A percentile compares a stretch with the other conserved stretches of the same genome.
Conservation (phyloP, 257 asterid species). For the Cordia subcordata region DNA sequence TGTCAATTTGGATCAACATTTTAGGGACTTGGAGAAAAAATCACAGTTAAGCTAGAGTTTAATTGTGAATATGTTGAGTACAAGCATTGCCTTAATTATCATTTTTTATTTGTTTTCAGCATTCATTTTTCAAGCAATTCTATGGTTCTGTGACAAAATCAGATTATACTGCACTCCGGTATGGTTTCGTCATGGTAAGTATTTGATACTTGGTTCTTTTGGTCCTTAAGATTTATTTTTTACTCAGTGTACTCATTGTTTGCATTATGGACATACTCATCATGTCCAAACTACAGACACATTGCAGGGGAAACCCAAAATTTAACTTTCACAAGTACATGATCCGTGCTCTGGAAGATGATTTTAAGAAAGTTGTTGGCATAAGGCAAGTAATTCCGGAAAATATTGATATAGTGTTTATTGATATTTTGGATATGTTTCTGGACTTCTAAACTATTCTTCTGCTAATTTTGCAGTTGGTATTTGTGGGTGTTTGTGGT, state of each 20-base stretch:
- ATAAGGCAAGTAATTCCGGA: slow-evolving; percentile 57
- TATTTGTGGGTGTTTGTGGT: slow-evolving; percentile 88
- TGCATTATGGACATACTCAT: not conserved
- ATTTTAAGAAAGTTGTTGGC: slow-evolving; percentile 91
- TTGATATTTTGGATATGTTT: not conserved
- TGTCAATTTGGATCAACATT: too few species aligned
- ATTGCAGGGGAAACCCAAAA: slow-evolving; percentile 84
- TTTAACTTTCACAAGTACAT: slow-evolving; percentile 96
- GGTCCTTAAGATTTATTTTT: slow-evolving; percentile 14
- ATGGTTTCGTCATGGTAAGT: slow-evolving; percentile 81
- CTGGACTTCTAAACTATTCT: not conserved
- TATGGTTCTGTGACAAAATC: slow-evolving; percentile 86
- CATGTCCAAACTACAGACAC: slow-evolving; percentile 46
- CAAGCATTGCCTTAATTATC: not conserved
- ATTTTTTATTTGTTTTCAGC: slow-evolving; percentile 44
- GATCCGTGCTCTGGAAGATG: slow-evolving; percentile 96
- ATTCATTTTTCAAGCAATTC: slow-evolving; percentile 81
- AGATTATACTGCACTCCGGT: slow-evolving; percentile 79
- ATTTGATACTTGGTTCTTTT: not conserved
- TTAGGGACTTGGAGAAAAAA: too few species aligned
- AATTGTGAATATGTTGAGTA: too few species aligned
- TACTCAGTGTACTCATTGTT: not conserved
- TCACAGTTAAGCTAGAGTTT: too few species aligned
- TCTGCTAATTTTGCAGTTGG: slow-evolving; percentile 94
- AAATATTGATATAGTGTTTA: not conserved